A percentile compares a stretch with the other conserved stretches of the same genome.
phyloP scores from a whole-genome alignment of 23 red algal genomes.

The Chondrus crispus region DNA sequence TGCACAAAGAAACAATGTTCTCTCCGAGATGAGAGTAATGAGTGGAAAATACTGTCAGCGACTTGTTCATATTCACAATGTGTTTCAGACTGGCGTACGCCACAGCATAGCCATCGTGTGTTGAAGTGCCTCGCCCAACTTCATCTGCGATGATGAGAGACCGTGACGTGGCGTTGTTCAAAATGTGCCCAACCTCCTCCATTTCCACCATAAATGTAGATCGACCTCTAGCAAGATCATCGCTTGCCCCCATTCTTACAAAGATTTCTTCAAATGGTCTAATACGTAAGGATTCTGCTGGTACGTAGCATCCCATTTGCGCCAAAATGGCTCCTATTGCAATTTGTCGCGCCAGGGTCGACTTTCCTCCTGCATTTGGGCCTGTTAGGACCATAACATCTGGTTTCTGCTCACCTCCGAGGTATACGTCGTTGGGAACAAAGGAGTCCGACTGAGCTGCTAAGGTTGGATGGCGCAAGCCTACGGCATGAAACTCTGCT shows the following conservation, averaged over 20 bases:
- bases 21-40: constrained; percentile 87
- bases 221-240: constrained; percentile 86
- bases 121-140: constrained; percentile 92
- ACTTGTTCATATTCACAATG: constrained; percentile 55
- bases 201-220: constrained; percentile 99
- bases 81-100: constrained; percentile 74
- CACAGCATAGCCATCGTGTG: constrained; percentile 93
- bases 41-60: constrained; percentile 86
- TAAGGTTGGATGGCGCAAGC: constrained; percentile 63
- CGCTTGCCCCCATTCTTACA: constrained; percentile 82
- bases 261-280: constrained; percentile 83
- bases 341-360: constrained; percentile 84
- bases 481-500: constrained; percentile 36
- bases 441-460: constrained; percentile 48
- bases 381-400: constrained; percentile 72
- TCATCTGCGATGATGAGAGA: constrained; percentile 97
- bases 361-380: constrained; percentile 94
- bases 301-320: constrained; percentile 94
- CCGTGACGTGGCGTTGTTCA: constrained; percentile 70
- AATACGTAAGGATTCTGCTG: constrained; percentile 59
- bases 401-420: constrained; percentile 33
- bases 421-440: constrained; percentile 70
- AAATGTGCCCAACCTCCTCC: constrained; percentile 82
- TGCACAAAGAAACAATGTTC: neutral
- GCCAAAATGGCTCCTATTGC: constrained; percentile 86